Evolutionary conservation across 495 filamentous ascomycete genomes (phyloP).

Genomic region (Lasiosphaeris hirsuta): DNA sequence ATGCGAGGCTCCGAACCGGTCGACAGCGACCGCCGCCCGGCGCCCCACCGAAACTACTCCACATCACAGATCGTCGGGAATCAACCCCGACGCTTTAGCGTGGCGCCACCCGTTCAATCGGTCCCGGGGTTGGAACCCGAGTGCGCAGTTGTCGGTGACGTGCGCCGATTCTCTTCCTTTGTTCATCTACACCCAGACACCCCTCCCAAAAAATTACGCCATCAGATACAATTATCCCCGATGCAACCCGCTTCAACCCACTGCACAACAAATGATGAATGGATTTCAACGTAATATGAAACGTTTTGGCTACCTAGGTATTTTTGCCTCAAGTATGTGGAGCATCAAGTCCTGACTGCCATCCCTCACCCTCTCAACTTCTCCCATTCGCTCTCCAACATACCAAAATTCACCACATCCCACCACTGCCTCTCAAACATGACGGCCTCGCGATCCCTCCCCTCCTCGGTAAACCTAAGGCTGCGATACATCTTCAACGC

Average conservation of each 20-base stretch:
- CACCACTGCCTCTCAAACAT: slow-evolving; percentile 44
- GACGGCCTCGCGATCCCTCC: slow-evolving; percentile 42
- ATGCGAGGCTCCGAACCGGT: too few relatives aligned
- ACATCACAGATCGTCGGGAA: slow-evolving; percentile 7
- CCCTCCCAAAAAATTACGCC: too few relatives aligned
- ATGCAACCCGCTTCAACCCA: too few relatives aligned
- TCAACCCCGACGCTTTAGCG: slow-evolving; percentile 3
- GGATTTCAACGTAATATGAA: too few relatives aligned
- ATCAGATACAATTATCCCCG: too few relatives aligned
- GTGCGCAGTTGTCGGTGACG: neutral
- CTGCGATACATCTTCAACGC: slow-evolving; percentile 44
- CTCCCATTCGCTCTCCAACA: slow-evolving; percentile 51
- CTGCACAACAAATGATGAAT: too few relatives aligned
- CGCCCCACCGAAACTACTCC: neutral
- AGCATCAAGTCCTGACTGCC: too few relatives aligned
- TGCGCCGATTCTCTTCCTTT: neutral
- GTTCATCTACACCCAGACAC: too few relatives aligned
- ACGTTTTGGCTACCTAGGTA: too few relatives aligned
- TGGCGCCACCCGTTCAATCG: neutral
- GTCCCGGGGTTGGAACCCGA: slow-evolving; percentile 4
- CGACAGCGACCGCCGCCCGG: too few relatives aligned
- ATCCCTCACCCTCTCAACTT: slow-evolving; percentile 3
- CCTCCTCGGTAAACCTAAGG: slow-evolving; percentile 51
- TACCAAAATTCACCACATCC: slow-evolving; percentile 39
- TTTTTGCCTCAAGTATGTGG: too few relatives aligned